Base-by-base conservation (phyloP, 371 early-diverging fungal species). In the Phascolomyces articulosus region DNA sequence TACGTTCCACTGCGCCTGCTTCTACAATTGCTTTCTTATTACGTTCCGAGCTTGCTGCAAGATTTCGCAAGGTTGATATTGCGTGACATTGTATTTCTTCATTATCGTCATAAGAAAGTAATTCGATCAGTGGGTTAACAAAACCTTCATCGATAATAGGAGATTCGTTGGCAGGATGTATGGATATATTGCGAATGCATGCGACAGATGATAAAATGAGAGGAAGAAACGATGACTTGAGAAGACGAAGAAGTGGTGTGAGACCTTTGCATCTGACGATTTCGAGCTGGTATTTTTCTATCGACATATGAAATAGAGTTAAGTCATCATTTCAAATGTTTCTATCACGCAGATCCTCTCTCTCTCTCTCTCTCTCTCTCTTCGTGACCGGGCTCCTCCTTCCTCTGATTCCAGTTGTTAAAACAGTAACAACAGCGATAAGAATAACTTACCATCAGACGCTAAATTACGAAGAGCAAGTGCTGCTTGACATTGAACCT, bases 121-220 rank as follows among this genome's bases (percentile, higher is more conserved):
- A 78, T 28, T 85, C 85, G 56, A 94, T 86, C 55, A 96, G 68
- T 1, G 90, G 90, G 38, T 87, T 84, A 53, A 96, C 80, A 66
- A 94, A 92, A 10, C 92, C 93, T 58, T 91, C 91, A 55, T 90
- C 87, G 48, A 94, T 86, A 57, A 96, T 93, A 21, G 93, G 92
- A 10, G 88, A 86, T 69, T 95, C 95, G 73, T 95, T 95, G 27
- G 86, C 79, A 6, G 93, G 88, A 67, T 95, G 94, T 57, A 96
- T 96, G 56, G 95, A 95, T 60, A 96, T 88, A 73, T 96, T 96
- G 60, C 96, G 90, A 61, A 96, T 85, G 70, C 96, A 96, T 18
- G 96, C 96, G n/a, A 94, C 93, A 4, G 96, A 93, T 2, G 96
- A 93, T 3, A 93, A 74, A 24, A 93, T 92, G 63, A 95, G 81